Conservation (phyloP, 257 asterid species). For the Thymus quinquecostatus region DNA sequence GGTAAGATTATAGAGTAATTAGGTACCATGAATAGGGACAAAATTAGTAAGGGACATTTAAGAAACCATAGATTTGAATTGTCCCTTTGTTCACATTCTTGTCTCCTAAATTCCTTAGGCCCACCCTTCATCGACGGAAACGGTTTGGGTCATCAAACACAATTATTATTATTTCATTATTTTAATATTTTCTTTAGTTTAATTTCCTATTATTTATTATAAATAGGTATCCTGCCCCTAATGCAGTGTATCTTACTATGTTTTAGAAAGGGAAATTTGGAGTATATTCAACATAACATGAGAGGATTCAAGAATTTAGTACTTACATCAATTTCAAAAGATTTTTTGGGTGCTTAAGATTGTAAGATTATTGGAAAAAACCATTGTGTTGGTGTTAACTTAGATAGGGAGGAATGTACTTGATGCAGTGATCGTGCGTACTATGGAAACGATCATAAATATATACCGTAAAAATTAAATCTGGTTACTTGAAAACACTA, state of each 20-base stretch:
- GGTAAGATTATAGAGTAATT: constrained; percentile 13
- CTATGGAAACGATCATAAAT: too few species aligned
- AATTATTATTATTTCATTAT: background rate
- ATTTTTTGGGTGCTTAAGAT: too few species aligned
- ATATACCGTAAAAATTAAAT: too few species aligned
- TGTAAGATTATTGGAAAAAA: too few species aligned
- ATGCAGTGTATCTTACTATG: constrained; percentile 27
- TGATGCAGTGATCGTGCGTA: too few species aligned
- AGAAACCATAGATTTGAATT: constrained; percentile 33
- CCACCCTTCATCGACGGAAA: constrained; percentile 33
- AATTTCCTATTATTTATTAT: too few species aligned
- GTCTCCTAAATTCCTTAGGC: constrained; percentile 37
- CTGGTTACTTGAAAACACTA: too few species aligned
- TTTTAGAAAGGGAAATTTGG: background rate
- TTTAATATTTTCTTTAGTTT: background rate
- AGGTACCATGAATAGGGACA: constrained; percentile 39
- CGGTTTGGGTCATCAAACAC: constrained; percentile 11
- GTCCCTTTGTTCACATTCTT: constrained; percentile 33
- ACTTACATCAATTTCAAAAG: too few species aligned
- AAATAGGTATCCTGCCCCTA: background rate
- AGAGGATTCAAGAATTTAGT: background rate
- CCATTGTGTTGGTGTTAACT: too few species aligned
- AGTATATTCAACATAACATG: background rate
- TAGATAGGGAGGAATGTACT: too few species aligned
- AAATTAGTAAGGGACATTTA: constrained; percentile 30